Conservation (phyloP, 2,329 filamentous ascomycete genomes). For the Verticillium klebahnii region DNA sequence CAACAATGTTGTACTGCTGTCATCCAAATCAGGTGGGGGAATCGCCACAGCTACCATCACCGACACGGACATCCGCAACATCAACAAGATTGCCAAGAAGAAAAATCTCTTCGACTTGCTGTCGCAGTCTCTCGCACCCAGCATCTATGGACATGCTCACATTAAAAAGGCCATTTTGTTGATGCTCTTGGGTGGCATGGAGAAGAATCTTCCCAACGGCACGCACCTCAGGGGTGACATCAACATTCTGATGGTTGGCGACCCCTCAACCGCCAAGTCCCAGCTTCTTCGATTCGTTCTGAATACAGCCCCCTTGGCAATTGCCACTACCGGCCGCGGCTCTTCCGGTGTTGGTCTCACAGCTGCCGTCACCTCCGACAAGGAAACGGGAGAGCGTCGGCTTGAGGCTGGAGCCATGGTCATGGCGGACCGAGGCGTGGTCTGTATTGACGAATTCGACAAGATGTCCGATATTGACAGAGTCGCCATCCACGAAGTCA, state of each 20-base stretch:
- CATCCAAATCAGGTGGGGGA: constrained; percentile 92
- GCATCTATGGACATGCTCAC: constrained; percentile 94
- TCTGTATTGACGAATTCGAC: constrained; percentile 99
- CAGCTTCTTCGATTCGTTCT: constrained; percentile 94
- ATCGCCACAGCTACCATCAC: constrained; percentile 90
- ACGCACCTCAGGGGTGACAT: constrained; percentile 98
- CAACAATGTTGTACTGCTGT: constrained; percentile 91
- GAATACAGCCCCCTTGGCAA: constrained; percentile 93
- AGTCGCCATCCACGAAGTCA: constrained; percentile 99
- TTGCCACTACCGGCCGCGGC: constrained; percentile 92
- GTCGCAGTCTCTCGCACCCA: constrained; percentile 90
- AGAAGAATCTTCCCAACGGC: constrained; percentile 97
- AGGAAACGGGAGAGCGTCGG: constrained; percentile 92
- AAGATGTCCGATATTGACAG: constrained; percentile 99
- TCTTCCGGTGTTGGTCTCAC: constrained; percentile 98
- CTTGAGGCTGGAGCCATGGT: constrained; percentile 99
- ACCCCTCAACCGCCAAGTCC: constrained; percentile 98
- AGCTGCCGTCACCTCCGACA: constrained; percentile 92
- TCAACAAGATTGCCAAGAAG: constrained; percentile 96
- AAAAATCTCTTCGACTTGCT: constrained; percentile 89
- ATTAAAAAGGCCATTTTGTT: constrained; percentile 97
- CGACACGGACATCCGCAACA: constrained; percentile 95
- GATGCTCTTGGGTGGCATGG: constrained; percentile 91
- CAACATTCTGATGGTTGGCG: constrained; percentile 98
- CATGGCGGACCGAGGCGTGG: constrained; percentile 90